Evolutionary conservation across 148 eudicot genomes (phyloP), one percentile per base, ranked within the genome.

Genomic region (Polygonum maritimum): DNA sequence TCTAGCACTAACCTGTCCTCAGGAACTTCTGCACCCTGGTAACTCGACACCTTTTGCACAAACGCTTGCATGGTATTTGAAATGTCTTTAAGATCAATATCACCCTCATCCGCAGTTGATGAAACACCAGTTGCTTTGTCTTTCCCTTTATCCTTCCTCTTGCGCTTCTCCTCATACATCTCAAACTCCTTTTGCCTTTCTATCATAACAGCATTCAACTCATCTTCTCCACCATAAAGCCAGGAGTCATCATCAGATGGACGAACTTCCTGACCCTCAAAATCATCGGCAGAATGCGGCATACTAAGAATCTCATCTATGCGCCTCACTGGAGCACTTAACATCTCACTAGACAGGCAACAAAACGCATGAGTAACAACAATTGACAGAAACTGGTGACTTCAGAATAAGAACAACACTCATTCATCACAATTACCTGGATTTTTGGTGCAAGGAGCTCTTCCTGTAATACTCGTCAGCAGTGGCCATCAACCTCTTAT

Each of bases 21-120:
- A n/a, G 98, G 97, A 71, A 94, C 89, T 77, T 94, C 98, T 35
- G 96, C 98, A 75, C 98, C 98, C 82, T 92, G 82, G 78, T 85
- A 92, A 80, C 92, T 89, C 48, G 97, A 90, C 75, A 90, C 85
- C 72, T 90, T 92, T 2, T 85, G 79, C 38, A 95, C 86, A 84
- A 95, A 95, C 70, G 84, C 83, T 73, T 92, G 86, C 97, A 95
- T 90, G 51, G 91, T 89, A 58, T 90, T 87, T 58, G 98, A 93
- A 72, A 92, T 86, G 62, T 88, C 90, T 35, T 88, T 92, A 71
- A 90, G 88, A 83, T 88, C 95, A 78, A 81, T 75, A 76, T 91
- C 87, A 60, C 87, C 77, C 36, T 44, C 62, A 77, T 75, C n/a
- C 15, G 38, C 74, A 75, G 58, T 55, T 70, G 85, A 80, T 35